A percentile compares a stretch with the other conserved stretches of the same genome.
These are phyloP conservation scores for Hyaloperonospora brassicae DNA, from an alignment of 352 stramenopile genomes.

Conservation along the genomic window DNA sequence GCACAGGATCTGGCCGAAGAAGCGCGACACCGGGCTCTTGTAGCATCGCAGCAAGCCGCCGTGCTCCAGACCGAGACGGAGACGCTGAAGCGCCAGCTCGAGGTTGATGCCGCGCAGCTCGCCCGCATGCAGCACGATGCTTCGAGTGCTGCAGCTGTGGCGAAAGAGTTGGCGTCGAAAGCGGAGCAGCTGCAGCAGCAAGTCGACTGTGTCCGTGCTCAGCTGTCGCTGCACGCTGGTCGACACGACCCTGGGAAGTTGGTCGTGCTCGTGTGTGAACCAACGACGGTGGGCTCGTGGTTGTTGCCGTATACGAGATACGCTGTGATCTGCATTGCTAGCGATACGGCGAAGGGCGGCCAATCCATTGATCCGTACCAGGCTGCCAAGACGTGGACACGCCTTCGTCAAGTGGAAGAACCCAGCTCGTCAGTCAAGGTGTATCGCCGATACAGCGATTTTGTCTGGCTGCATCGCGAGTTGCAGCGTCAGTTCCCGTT, in stretches of 20 bases:
- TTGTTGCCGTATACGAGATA: constrained; percentile 79
- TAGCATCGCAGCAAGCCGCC: constrained; percentile 63
- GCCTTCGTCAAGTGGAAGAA: constrained; percentile 59
- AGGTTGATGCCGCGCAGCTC: constrained; percentile 61
- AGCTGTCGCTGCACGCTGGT: constrained; percentile 69
- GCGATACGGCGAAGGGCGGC: constrained; percentile 32
- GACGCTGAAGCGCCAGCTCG: constrained; percentile 59
- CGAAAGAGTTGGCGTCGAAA: constrained; percentile 59
- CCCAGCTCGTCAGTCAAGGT: constrained; percentile 72
- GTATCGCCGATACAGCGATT: constrained; percentile 82
- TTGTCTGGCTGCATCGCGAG: constrained; percentile 74
- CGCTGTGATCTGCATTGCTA: constrained; percentile 71
- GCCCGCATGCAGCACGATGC: constrained; percentile 65
- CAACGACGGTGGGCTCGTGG: constrained; percentile 74
- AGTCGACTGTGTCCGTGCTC: constrained; percentile 63
- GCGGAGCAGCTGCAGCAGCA: constrained; percentile 68
- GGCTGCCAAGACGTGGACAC: constrained; percentile 72
- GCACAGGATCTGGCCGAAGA: constrained; percentile 65
- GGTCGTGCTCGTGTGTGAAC: constrained; percentile 74
- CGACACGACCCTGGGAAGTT: constrained; percentile 70
- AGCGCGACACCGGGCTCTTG: constrained; percentile 44
- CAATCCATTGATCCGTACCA: constrained; percentile 53
- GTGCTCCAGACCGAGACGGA: constrained; percentile 68
- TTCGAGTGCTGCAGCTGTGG: constrained; percentile 50
- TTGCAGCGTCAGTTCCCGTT: constrained; percentile 62